Evolutionary conservation across 1,284 basidiomycete genomes (phyloP), one percentile per base, ranked within the genome.

Genomic region (Ceratobasidium sp.): DNA sequence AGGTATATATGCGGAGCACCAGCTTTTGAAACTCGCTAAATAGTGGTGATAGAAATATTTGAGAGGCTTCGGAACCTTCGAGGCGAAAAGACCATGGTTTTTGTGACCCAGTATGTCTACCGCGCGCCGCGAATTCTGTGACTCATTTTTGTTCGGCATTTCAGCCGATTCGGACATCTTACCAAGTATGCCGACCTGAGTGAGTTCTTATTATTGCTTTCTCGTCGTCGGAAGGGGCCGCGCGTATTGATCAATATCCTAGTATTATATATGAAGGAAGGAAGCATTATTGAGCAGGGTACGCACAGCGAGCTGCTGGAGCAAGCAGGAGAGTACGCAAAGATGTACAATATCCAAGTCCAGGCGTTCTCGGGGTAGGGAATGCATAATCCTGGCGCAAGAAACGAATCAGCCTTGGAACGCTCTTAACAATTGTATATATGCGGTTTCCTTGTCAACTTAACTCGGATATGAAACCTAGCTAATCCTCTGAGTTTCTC

Each of bases 21-120:
- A 39, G 34, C 53, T 11, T 80, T 75, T 46, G 14, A 41, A 41
- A 11, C n/a, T 41, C 37, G n/a, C n/a, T 39, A 43, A 14, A 34
- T 13, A 16, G 24, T 41, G 19, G 37, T 13, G 27, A 24, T 22
- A 92, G 92, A 90, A 79, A 82, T 91, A 1, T 91, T 91, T 74
- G 86, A 90, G 78, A 83, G 88, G 66, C 81, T 91, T 49, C 85
- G 88, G 11, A 79, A 81, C 4, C 78, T 90, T 24, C 83, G 88
- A 74, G 88, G 87, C 16, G 87, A 86, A 78, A 91, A 89, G 80
- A 91, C 90, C 0, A 90, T 91, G 90, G 80, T 91, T 13, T 91
- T 91, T 78, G 90, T 89, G 0, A 89, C 89, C 0, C 90, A 91
- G 68, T 71, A 34, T 16, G 68, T 59, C 9, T n/a, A 9, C 80